Base-by-base conservation (phyloP, 2,329 filamentous ascomycete genomes). In the Endoconidiophora laricicola region DNA sequence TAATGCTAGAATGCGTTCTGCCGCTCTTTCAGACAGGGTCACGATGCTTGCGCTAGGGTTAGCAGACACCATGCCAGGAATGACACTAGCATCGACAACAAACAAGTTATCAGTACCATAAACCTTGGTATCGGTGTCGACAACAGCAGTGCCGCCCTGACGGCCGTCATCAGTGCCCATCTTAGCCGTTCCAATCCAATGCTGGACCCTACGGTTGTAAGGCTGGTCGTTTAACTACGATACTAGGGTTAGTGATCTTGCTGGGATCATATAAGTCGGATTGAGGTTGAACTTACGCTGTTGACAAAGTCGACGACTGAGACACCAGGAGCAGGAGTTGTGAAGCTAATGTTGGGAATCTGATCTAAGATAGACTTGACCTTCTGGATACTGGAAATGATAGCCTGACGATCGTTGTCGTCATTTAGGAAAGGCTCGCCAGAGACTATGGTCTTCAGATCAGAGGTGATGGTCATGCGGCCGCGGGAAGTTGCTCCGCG, bases 71-170 rank as follows among this genome's bases (percentile, higher is more conserved):
- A 83, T 74, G 55, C 81, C 80, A 0, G 81, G 79, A 65, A 83
- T 81, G 58, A 84, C 78, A 54, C 73, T 74, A 0, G 74, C 79
- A 57, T 84, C 79, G 3, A 83, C 76, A 12, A 83, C 73, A 57
- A 78, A 81, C 42, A 82, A 65, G 62, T 83, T 82, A 57, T 81
- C 76, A 0, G 74, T 82, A 37, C 78, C 79, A 57, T 76, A 82
- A 4, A 83, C 76, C 62, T 73, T 75, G 51, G 76, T 73, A 62
- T 82, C 67, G 9, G 69, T 60, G 56, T 82, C 79, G 1, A 82
- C 78, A 2, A 83, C 79, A 1, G 75, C 66, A 5, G 66, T 70
- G 14, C 78, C 76, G 44, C 65, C 65, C n/a, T 61, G 63, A 46
- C 62, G 55, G 14, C 74, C 74, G 44, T 76, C 71, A 50, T 76